Conservation (phyloP, 1,284 basidiomycete genomes). For the Laetiporus sulphureus region DNA sequence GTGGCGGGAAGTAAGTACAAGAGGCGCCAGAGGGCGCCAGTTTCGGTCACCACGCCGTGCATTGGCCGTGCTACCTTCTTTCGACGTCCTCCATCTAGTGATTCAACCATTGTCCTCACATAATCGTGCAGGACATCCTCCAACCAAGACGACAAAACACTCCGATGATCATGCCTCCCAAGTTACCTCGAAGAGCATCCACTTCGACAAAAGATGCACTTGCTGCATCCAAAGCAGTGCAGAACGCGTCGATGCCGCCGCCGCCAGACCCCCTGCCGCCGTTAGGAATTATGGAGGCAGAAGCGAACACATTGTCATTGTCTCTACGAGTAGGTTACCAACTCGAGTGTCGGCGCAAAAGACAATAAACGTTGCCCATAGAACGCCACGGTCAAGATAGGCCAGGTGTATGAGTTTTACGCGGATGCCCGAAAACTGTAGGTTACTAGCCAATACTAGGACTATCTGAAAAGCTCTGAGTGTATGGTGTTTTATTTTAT, state of each 20-base stretch:
- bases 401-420: slow-evolving; percentile 63
- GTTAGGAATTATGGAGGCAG: slow-evolving; percentile 50
- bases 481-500: background rate
- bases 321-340: slow-evolving; percentile 46
- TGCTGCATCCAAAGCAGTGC: slow-evolving; percentile 13
- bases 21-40: no score
- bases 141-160: background rate
- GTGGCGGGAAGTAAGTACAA: no score
- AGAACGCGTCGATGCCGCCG: slow-evolving; percentile 47
- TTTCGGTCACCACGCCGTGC: no score
- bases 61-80: no score
- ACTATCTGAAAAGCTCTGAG: no score
- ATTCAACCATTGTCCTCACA: no score
- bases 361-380: slow-evolving; percentile 17
- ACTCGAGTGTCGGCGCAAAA: background rate
- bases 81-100: no score
- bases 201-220: slow-evolving; percentile 16
- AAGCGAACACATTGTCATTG: slow-evolving; percentile 47
- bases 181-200: slow-evolving; percentile 20
- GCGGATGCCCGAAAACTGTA: slow-evolving; percentile 58
- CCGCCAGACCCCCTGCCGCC: slow-evolving; percentile 44
- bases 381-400: slow-evolving; percentile 64
- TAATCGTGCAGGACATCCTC: no score
- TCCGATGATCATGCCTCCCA: slow-evolving; percentile 20
- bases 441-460: slow-evolving; percentile 22